Base-by-base conservation (phyloP, 2,329 filamentous ascomycete species). In the Aspergillus sp. region DNA sequence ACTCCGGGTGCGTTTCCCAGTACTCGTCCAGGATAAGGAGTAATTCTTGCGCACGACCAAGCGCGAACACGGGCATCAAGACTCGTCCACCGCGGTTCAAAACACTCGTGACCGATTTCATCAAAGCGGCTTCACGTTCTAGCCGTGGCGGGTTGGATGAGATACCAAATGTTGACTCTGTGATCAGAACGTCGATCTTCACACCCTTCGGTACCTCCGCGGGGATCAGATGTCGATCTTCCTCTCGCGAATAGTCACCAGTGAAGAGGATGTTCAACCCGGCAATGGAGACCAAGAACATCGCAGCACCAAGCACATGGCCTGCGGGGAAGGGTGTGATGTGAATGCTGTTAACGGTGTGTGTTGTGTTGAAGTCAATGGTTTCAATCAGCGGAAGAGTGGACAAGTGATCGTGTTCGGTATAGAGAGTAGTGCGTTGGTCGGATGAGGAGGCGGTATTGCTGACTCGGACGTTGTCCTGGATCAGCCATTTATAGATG, bases 401-500 rank as follows among this genome's bases (percentile, higher is more conserved):
- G 58, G 91, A 91, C 23, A 96, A 81, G 72, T 97, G 92, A 68
- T 99, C 94, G 63, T 93, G 88, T 74, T 99, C 94, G 1, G 91
- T 97, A 71, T 97, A 99, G 43, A 97, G 85, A 38, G 83, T 80
- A 20, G 83, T 82, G 59, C 82, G 78, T 57, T 84, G 82, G 63
- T 85, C 82, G 2, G 83, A 83, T 5, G 81, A 83, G 46, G 81
- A 83, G 2, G 81, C 78, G 29, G 67, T 90, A 80, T 79, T 94
- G 81, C 65, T 89, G 25, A 99, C 92, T 54, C 94, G 87, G 42
- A 99, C 90, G 61, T 91, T 96, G 74, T 99, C 94, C 72, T 96
- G 91, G 58, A 97, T 97, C 47, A 97, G 85, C 93, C 94, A 97
- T 76, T 97, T 97, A 82, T 99, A 99, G 70, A 99, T 99, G 64